Base-by-base conservation (phyloP, 176 grass and related monocot genomes). In the Oryza longistaminata region DNA sequence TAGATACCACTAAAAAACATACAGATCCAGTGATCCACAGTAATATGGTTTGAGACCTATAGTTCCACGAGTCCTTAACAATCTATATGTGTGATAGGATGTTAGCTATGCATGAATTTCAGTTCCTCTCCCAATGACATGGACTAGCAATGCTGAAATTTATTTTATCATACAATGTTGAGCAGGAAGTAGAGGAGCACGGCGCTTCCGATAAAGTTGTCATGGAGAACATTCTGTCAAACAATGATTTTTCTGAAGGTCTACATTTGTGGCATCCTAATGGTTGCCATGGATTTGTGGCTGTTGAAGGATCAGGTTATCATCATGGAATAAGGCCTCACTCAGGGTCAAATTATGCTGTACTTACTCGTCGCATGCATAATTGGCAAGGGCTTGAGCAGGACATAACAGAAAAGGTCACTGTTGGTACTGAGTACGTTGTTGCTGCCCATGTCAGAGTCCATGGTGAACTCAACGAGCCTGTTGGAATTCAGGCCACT, bases 371-470 rank as follows among this genome's bases (percentile, higher is more conserved):
- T 42, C 87, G 96, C 49, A 96, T 73, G 37, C 87, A 94, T 79
- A 91, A 10, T 58, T 99, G 96, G 96, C 93, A 99, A 75, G 96
- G 96, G 66, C 75, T 99, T 68, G 93, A 99, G 55, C 96, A 99
- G 78, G 93, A 92, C 64, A 82, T 99, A 75, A 92, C 90, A 0
- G 90, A 82, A 77, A 94, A 91, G 34, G 70, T 99, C 78, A 75
- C 66, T 31, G n/a, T 64, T 61, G 71, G 92, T 88, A 87, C 83
- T 2, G 87, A 95, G 68, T 99, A 99, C 80, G 70, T 84, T 17
- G 78, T 95, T 71, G 68, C 43, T 76, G 83, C 87, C 29, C 89
- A 82, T 89, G 93, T 99, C 70, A 87, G 89, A 87, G 88, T 95
- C 84, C 73, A 77, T 70, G 93, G 91, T 25, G 87, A 92, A 66